Base-by-base conservation (phyloP, 495 filamentous ascomycete genomes). In the Hypoxylon rickii region DNA sequence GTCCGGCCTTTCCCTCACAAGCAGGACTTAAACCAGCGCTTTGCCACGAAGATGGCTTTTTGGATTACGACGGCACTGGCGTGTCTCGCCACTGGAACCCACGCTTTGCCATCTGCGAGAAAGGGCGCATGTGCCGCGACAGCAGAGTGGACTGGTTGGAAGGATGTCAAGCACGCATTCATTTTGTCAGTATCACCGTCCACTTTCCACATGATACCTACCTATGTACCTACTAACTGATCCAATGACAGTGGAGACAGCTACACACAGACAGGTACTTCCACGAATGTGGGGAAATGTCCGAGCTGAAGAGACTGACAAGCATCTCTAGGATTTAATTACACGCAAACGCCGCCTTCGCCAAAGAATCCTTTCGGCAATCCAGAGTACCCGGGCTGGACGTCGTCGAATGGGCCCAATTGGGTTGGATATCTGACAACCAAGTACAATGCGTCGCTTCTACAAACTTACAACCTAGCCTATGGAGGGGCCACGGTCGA, bases 291-390 rank as follows among this genome's bases (percentile, higher is more conserved):
- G 10, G 8, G 21, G 17, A 5, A 15, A 7, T 3, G 7, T 17
- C 16, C 4, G 6, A 39, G 10, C 12, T 19, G 3, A 40, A 15
- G 31, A 3, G 18, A 39, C 52, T 62, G 34, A 62, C 31, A 33
- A 13, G 11, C 7, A 3, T 20, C 4, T 16, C 11, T 83, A 13
- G 82, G 82, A 43, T 96, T 94, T 74, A 79, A 89, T 63, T 68
- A 79, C 37, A 77, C 70, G 20, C 71, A 74, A 40, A 71, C 78
- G 10, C 84, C 88, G 49, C 88, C 90, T 5, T 78, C 80, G 15
- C 65, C 75, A 10, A 46, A 71, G 20, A 89, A 92, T 65, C 89
- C 90, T 0, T 75, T 94, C 52, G 90, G 90, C 18, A 96, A 93
- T 66, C 89, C 90, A 4, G 40, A 69, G 0, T 83, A 83, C 36